Conservation (phyloP, 1,139 yeast genomes). For the Yamadazyma dendronema region DNA sequence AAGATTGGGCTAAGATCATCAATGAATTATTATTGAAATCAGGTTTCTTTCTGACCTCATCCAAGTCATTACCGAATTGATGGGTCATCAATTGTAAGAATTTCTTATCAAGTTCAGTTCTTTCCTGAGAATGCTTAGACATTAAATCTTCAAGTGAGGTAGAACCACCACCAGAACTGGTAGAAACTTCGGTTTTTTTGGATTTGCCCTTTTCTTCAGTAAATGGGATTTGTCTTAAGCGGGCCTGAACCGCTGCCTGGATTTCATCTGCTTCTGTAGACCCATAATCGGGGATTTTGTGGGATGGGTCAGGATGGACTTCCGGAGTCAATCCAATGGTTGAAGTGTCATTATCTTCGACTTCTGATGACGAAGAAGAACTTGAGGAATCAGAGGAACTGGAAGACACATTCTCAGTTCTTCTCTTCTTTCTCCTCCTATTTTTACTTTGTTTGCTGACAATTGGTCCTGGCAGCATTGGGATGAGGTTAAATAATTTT, state of each 20-base stretch:
- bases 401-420: constrained; percentile 61
- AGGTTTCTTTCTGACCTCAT: constrained; percentile 60
- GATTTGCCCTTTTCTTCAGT: constrained; percentile 13
- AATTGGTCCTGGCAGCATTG: neutral
- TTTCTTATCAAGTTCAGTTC: constrained; percentile 46
- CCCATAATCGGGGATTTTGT: constrained; percentile 1
- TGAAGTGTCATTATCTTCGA: constrained; percentile 13
- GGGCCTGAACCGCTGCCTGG: constrained; percentile 13
- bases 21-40: constrained; percentile 62
- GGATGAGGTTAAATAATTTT: neutral
- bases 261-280: constrained; percentile 10
- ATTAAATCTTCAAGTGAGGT: constrained; percentile 21
- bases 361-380: constrained; percentile 22
- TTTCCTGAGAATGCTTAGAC: constrained; percentile 22
- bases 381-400: constrained; percentile 42
- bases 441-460: constrained; percentile 6
- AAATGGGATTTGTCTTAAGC: constrained; percentile 15
- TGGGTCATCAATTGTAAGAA: constrained; percentile 58
- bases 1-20: constrained; percentile 59
- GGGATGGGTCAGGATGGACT: constrained; percentile 11
- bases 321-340: neutral
- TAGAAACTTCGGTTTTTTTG: no score
- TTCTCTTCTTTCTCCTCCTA: constrained; percentile 70
- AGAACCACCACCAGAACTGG: constrained; percentile 12
- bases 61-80: constrained; percentile 62